Conservation (phyloP, 805 yeast genomes). For the Candida sithepensis region DNA sequence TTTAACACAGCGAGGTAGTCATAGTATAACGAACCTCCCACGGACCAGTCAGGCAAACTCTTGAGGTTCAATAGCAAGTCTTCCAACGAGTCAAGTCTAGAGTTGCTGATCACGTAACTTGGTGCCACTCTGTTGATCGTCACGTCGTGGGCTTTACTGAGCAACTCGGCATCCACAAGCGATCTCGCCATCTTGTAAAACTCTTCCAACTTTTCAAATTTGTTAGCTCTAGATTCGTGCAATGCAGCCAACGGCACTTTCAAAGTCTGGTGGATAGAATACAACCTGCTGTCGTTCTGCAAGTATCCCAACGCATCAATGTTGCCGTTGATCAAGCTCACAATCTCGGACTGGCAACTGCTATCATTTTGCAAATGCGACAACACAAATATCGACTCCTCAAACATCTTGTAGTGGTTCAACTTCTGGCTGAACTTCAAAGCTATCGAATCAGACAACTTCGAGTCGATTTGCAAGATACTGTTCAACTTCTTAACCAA, state of each 20-base stretch:
- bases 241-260: constrained; percentile 47
- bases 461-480: constrained; percentile 10
- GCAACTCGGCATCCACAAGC: constrained; percentile 56
- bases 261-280: constrained; percentile 36
- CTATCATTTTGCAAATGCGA: constrained; percentile 52
- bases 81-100: constrained; percentile 26
- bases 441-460: constrained; percentile 18
- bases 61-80: constrained; percentile 43
- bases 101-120: constrained; percentile 51
- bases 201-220: constrained; percentile 46
- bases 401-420: constrained; percentile 42
- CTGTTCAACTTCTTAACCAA: constrained; percentile 24
- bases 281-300: constrained; percentile 27
- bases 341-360: constrained; percentile 39
- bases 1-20: constrained; percentile 39
- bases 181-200: constrained; percentile 58
- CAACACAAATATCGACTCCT: constrained; percentile 61
- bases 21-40: constrained; percentile 57
- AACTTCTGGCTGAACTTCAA: constrained; percentile 49
- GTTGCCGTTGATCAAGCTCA: constrained; percentile 32
- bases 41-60: constrained; percentile 43
- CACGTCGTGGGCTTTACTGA: constrained; percentile 60
- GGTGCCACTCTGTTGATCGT: constrained; percentile 69
- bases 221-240: constrained; percentile 58
- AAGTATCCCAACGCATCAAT: constrained; percentile 30